Base-by-base conservation (phyloP, 352 stramenopile genomes). In the Pythium brachiatum region DNA sequence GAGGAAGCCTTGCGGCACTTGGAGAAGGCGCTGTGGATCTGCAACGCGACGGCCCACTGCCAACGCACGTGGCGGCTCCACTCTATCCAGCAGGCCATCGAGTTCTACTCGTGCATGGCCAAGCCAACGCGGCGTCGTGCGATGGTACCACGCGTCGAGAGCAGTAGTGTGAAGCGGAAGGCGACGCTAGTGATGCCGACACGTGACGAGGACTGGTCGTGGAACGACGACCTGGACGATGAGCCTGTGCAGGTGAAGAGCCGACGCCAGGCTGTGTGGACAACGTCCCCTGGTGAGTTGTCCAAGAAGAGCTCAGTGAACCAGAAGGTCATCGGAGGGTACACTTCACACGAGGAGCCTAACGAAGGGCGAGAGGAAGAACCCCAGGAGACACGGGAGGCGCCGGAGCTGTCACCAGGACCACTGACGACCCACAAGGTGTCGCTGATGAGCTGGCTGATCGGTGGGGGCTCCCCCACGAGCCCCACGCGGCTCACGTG, bases 41-140 rank as follows among this genome's bases (percentile, higher is more conserved):
- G 74, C 48, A 76, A 85, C 53, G 69, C 81, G 57, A 83, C 76
- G 1, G 74, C 66, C 1, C 72, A 81, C 29, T 80, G 70, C 11
- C 54, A 51, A 0, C 57, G 62, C 12, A 69, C 67, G 27, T 85
- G 76, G 80, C 68, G 78, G 0, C 27, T 41, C 7, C 64, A 63
- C 0, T 86, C 80, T 0, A 68, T 89, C 23, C 69, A 83, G 53
- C 68, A 77, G 7, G 79, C 79, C 0, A 83, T 89, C 27, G 73
- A 31, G 18, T 87, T 89, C 58, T 89, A 89, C 62, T 61, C 69
- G 1, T 68, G 63, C 18, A 53, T 89, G 53, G 59, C 57, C 23
- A 66, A 66, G 2, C 57, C 57, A 15, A 53, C 54, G 6, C 57
- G 61, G 18, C 78, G 75, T 36, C 68, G 69, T 67, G 57, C 67